Base-by-base conservation (phyloP, 768 basidiomycete species). In the Termitomyces sp. region DNA sequence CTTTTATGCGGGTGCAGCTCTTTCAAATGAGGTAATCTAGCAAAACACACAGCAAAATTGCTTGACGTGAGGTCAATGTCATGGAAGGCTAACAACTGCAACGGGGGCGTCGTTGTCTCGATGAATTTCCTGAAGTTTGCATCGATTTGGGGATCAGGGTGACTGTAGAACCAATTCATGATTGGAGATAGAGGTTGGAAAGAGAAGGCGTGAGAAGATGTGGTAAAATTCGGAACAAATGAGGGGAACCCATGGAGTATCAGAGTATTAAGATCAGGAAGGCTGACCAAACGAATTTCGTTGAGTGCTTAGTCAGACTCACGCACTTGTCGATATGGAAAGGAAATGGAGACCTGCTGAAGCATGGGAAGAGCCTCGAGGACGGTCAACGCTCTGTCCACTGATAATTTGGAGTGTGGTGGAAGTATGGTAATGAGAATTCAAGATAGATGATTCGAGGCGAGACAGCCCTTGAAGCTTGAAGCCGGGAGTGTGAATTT, bases 1-100 rank as follows among this genome's bases (percentile, higher is more conserved):
- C 79, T 80, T 61, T 83, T 81, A 63, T 84, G 83, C 39, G 85
- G 69, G 52, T 76, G 76, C 17, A 86, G 70, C 52, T 79, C 76
- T 59, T 75, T 70, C 42, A 86, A 64, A 17, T 60, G 57, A 11
- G 76, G 72, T 17, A 83, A 67, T 21, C 67, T 30, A 60, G 65
- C 48, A 25, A 70, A 59, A 51, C 61, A 67, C 17, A 54, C 55
- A n/a, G 54, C 49, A 39, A 70, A 66, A 35, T 65, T 61, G 14
- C 50, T n/a, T n/a, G 59, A 45, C 19, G 66, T 62, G 16, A 70
- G 61, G 48, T 67, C 63, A 27, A 68, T 59, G 52, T 66, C 66
- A 51, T 64, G 63, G 21, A 70, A 59, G 50, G 66, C 66, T 28
- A 67, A 46, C 17, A 63, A 28, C 30, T 67, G 65, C n/a, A 78